phyloP scores from a whole-genome alignment of 257 asterid species.

The Fraxinus quadrangulata region DNA sequence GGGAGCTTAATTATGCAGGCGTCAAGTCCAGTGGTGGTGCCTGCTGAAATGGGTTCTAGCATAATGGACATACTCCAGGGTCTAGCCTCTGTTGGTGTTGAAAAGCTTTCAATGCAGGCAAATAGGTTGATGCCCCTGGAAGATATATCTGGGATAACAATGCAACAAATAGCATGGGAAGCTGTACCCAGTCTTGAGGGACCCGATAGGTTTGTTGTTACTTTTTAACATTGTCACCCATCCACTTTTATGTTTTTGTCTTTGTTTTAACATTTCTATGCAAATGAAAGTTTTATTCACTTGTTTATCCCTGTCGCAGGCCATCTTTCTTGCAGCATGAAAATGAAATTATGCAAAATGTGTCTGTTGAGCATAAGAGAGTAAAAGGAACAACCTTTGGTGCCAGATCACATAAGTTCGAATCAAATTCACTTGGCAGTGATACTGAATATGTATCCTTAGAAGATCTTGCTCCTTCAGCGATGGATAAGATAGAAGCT shows the following conservation, averaged over 20 bases:
- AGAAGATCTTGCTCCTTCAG: slow-evolving; percentile 93
- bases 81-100: slow-evolving; percentile 84
- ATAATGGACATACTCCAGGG: slow-evolving; percentile 81
- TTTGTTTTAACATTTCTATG: slow-evolving; percentile 5
- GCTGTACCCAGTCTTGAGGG: slow-evolving; percentile 58
- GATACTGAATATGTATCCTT: slow-evolving; percentile 70
- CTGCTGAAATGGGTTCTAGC: slow-evolving; percentile 93
- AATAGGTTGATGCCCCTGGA: slow-evolving; percentile 88
- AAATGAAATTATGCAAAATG: slow-evolving; percentile 31
- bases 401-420: slow-evolving; percentile 32
- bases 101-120: slow-evolving; percentile 95
- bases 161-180: slow-evolving; percentile 87
- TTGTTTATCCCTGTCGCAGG: slow-evolving; percentile 42
- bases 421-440: slow-evolving; percentile 35
- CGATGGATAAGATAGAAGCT: slow-evolving; percentile 85
- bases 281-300: slow-evolving; percentile 17
- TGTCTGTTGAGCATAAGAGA: slow-evolving; percentile 32
- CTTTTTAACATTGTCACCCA: slow-evolving; percentile 3
- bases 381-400: slow-evolving; percentile 23
- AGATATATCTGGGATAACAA: slow-evolving; percentile 79
- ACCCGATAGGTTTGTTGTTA: slow-evolving; percentile 60
- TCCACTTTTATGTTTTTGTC: slow-evolving; percentile 8
- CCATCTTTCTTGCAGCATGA: slow-evolving; percentile 44
- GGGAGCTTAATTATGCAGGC: slow-evolving; percentile 93
- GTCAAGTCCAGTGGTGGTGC: slow-evolving; percentile 88